Evolutionary conservation across 2,329 filamentous ascomycete genomes (phyloP).

Genomic region (Verticillium albo-atrum): DNA sequence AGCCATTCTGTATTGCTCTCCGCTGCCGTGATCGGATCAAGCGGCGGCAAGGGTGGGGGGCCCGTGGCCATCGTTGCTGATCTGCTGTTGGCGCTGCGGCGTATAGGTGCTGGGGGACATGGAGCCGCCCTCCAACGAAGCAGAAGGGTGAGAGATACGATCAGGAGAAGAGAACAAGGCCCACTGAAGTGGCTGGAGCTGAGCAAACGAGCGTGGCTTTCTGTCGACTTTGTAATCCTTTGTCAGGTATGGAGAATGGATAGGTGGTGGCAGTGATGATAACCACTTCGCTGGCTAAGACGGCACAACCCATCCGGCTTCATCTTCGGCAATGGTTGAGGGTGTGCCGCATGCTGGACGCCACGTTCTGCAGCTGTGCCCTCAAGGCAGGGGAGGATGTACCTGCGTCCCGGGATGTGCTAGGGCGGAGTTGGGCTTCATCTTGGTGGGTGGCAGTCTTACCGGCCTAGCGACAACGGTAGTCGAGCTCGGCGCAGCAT

Average conservation of each 20-base stretch:
- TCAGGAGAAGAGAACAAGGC: not conserved
- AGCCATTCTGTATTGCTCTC: slow-evolving; percentile 19
- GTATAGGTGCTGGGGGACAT: not conserved
- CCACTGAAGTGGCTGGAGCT: not conserved
- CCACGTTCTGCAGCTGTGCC: not conserved
- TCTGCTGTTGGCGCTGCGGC: not conserved
- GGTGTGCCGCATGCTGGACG: not conserved
- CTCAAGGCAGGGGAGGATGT: not conserved
- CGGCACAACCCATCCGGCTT: not conserved
- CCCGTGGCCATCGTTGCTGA: not conserved
- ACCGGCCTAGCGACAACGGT: no score
- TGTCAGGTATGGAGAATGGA: not conserved
- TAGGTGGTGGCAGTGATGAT: not conserved
- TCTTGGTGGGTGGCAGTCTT: no score
- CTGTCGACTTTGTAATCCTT: not conserved
- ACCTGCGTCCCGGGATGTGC: not conserved
- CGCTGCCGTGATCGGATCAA: slow-evolving; percentile 14
- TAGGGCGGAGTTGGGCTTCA: no score
- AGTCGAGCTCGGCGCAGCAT: no score
- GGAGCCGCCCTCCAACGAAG: not conserved
- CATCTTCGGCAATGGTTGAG: not conserved
- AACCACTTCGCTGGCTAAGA: not conserved
- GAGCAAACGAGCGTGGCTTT: not conserved
- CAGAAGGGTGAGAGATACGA: not conserved
- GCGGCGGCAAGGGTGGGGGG: not conserved